phyloP scores from a whole-genome alignment of 2,329 filamentous ascomycete species.

The Elsinoe australis region DNA sequence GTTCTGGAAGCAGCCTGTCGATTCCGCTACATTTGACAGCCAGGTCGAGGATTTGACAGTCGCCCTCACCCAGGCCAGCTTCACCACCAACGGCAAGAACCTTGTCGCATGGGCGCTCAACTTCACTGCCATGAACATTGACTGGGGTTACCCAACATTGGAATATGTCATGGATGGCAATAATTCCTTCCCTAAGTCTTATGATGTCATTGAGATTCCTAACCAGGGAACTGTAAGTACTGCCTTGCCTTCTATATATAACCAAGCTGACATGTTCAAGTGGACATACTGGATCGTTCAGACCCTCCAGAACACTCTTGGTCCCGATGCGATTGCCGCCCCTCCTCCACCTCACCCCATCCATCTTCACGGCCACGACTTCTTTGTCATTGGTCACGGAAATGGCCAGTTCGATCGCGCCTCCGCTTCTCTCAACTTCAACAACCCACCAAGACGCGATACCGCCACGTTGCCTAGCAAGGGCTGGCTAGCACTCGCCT shows the following conservation, averaged over 20 bases:
- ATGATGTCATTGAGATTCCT: constrained; percentile 37
- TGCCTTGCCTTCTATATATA: neutral
- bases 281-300: constrained; percentile 47
- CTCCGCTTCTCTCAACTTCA: constrained; percentile 27
- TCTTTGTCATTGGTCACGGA: constrained; percentile 30
- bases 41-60: constrained; percentile 31
- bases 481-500: constrained; percentile 45
- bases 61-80: constrained; percentile 27
- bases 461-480: constrained; percentile 38
- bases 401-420: constrained; percentile 24
- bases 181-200: constrained; percentile 33
- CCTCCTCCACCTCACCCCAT: constrained; percentile 22
- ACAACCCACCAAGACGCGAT: constrained; percentile 45
- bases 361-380: constrained; percentile 31
- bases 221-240: constrained; percentile 25
- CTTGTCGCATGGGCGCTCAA: constrained; percentile 33
- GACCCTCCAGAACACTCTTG: constrained; percentile 27
- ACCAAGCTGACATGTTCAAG: constrained; percentile 19
- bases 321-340: constrained; percentile 6
- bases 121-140: constrained; percentile 36
- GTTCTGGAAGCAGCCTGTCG: constrained; percentile 32
- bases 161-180: constrained; percentile 38
- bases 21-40: constrained; percentile 28
- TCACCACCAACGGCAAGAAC: constrained; percentile 33
- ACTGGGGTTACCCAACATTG: constrained; percentile 40